Evolutionary conservation across 2,329 filamentous ascomycete genomes (phyloP), one percentile per base, ranked within the genome.

Genomic region (Botrytis sinoallii): DNA sequence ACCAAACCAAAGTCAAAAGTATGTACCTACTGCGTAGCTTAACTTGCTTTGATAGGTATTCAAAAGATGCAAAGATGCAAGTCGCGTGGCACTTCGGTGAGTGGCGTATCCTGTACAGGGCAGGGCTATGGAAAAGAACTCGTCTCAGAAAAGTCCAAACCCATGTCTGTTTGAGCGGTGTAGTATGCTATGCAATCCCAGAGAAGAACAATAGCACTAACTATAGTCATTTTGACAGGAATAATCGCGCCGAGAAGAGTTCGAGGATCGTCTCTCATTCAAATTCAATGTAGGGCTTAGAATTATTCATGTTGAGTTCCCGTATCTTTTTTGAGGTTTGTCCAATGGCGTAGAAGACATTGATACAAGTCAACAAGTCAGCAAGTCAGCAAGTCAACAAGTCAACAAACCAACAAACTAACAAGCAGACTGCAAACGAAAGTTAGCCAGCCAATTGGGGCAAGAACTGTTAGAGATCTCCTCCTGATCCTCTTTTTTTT

Each of bases 131-230:
- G 70, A 52, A 46, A 68, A 44, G 46, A 57, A 35, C 48, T 68
- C 55, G 70, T 71, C 70, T 72, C 70, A 46, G 61, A 68, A 68
- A 46, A 57, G 25, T 9, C 32, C 44, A 46, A 72, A 3, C 76
- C 76, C 77, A 71, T 77, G 76, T 60, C 73, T 77, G 79, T 80
- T 80, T 79, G 79, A 79, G 79, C 79, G 79, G 79, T 81, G 79
- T 76, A 46, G 64, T 60, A 55, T 77, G 74, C 75, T 77, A 77
- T 77, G 48, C 52, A 67, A 48, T 65, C 70, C 60, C 48, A 67
- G 65, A 77, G 76, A 76, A 70, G 75, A 74, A 77, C 75, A 69
- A 76, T 66, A 72, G 72, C 61, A 69, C 74, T 73, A 70, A 72
- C 73, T 74, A 72, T 72, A 72, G 70, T n/a, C 57, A 55, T 22